Evolutionary conservation across 345 rosid species (phyloP), one percentile per base, ranked within the genome.

Genomic region (Aegle marmelos): DNA sequence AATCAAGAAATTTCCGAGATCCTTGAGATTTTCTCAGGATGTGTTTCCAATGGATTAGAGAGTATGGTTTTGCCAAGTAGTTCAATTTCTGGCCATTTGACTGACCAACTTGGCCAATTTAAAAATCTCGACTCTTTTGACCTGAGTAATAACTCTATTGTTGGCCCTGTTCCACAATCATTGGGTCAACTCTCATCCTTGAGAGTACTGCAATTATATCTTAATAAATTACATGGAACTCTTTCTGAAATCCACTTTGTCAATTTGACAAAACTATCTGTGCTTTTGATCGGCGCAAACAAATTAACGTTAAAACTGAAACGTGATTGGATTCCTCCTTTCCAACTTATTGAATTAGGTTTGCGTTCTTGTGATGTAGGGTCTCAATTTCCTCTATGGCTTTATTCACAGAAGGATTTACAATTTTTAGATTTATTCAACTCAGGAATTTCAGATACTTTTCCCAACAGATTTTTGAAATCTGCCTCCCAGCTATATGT

Each of bases 311-410:
- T 83, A 67, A 78, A 78, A 7, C 36, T 85, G 21, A 75, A 59
- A 11, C 16, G 63, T 11, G 72, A 79, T 10, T 87, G 87, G 86
- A 13, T 73, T 61, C 86, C 85, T 54, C 82, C 86, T 59, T 85
- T 81, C 30, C 78, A 77, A 68, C 74, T 87, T 22, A 31, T 28
- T 27, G 8, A 6, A 19, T 41, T 87, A 28, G n/a, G 21, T 9
- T 14, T 87, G 24, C 5, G 53, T 0, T 82, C 85, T 9, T 77
- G 85, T 50, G 24, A 59, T 33, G 5, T 82, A 11, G 88, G 87
- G n/a, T 79, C 84, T 34, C n/a, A 1, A 16, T 87, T 87, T 36
- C 89, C 87, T 0, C 1, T n/a, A 3, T 87, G 88, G 89, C 54
- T 87, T 41, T 77, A 6, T 53, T 21, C 70, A 48, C 86, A 78